phyloP scores from a whole-genome alignment of 305 asterid genomes.

The Ajuga reptans region DNA sequence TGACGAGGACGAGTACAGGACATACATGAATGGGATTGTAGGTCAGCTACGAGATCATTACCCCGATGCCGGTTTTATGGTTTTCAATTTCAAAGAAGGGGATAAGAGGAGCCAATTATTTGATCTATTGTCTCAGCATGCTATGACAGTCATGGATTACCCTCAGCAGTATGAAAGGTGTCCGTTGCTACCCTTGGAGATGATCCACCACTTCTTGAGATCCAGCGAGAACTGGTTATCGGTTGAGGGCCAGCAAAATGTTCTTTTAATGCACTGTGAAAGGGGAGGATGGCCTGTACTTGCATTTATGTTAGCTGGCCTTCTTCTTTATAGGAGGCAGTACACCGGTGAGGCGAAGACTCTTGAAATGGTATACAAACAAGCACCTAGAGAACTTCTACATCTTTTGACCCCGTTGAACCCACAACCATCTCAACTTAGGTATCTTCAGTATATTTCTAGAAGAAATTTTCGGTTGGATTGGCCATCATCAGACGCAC shows the following conservation, averaged over 20 bases:
- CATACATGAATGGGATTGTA: conserved; percentile 81
- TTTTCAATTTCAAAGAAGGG: conserved; percentile 93
- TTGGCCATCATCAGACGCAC: conserved; percentile 87
- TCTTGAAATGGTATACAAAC: conserved; percentile 96
- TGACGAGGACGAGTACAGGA: conserved; percentile 77
- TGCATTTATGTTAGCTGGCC: conserved; percentile 97
- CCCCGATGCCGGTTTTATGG: conserved; percentile 97
- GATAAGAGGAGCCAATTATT: conserved; percentile 80
- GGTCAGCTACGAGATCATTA: conserved; percentile 92
- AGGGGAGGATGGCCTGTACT: conserved; percentile 99
- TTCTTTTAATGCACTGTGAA: conserved; percentile 91
- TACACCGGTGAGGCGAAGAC: conserved; percentile 89
- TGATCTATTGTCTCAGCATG: conserved; percentile 77
- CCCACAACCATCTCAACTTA: conserved; percentile 93
- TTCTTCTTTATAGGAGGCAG: conserved; percentile 87
- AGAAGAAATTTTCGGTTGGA: conserved; percentile 67
- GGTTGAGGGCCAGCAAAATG: conserved; percentile 89
- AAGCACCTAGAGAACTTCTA: conserved; percentile 97
- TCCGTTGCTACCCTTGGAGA: conserved; percentile 85
- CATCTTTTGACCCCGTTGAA: conserved; percentile 80
- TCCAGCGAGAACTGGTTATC: conserved; percentile 99
- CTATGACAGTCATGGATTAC: conserved; percentile 98
- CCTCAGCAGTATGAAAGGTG: conserved; percentile 89
- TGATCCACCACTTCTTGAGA: conserved; percentile 89
- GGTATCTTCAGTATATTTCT: conserved; percentile 90